phyloP scores from a whole-genome alignment of 2,329 filamentous ascomycete genomes.

The Aspergillus fijiensis region DNA sequence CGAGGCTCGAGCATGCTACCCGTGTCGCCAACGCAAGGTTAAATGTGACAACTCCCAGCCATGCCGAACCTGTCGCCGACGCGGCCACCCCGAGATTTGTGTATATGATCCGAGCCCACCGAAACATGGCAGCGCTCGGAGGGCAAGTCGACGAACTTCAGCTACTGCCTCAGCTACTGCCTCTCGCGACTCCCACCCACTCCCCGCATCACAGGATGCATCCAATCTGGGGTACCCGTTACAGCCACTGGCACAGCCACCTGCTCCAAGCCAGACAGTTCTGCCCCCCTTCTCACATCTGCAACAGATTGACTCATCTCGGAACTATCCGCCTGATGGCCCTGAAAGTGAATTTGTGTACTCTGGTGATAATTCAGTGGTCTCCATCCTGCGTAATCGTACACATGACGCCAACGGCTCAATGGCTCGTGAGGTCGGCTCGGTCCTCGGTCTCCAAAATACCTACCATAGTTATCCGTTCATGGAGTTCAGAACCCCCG shows the following conservation, averaged over 20 bases:
- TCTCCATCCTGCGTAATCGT: constrained; percentile 29
- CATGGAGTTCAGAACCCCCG: constrained; percentile 27
- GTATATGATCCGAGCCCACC: constrained; percentile 18
- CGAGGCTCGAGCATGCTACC: constrained; percentile 35
- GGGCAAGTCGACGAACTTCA: not conserved
- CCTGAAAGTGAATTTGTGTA: constrained; percentile 23
- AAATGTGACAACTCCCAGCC: constrained; percentile 34
- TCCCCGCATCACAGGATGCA: not conserved
- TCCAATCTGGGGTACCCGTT: not conserved
- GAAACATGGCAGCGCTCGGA: not conserved
- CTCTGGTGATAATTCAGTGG: constrained; percentile 33
- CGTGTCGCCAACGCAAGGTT: constrained; percentile 38
- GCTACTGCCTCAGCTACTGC: not conserved
- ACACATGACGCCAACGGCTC: constrained; percentile 29
- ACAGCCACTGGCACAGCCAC: not conserved
- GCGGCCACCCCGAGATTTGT: constrained; percentile 32
- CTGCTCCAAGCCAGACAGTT: not conserved
- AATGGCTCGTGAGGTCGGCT: constrained; percentile 28
- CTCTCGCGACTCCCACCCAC: not conserved
- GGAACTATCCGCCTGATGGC: not conserved
- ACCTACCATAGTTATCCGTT: constrained; percentile 33
- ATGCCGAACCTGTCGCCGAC: constrained; percentile 29
- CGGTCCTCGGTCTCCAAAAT: constrained; percentile 34
- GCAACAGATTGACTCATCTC: not conserved
- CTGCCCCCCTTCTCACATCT: not conserved